phyloP scores from a whole-genome alignment of 1,139 yeast species.

The Yamadazyma membranifaciens region DNA sequence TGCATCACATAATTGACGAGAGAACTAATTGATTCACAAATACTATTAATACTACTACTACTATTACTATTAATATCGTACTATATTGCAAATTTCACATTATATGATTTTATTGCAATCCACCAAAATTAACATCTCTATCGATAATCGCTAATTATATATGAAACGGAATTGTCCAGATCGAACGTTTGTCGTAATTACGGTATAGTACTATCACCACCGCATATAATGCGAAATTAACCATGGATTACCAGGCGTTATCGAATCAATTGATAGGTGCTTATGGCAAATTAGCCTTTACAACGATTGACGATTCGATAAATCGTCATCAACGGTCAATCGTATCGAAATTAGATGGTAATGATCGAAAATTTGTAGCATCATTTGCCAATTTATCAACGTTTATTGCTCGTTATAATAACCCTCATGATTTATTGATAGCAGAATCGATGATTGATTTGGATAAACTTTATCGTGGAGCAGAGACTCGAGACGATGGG shows the following conservation, averaged over 20 bases:
- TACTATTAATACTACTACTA: too few relatives aligned
- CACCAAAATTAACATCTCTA: too few relatives aligned
- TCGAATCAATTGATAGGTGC: constrained; percentile 4
- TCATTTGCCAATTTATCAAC: constrained; percentile 1
- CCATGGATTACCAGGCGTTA: background rate
- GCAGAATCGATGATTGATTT: constrained; percentile 39
- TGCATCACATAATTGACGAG: too few relatives aligned
- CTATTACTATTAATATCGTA: too few relatives aligned
- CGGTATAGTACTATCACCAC: too few relatives aligned
- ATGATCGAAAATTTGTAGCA: constrained; percentile 14
- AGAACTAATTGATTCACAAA: too few relatives aligned
- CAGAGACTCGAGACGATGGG: constrained; percentile 23
- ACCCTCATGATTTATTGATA: constrained; percentile 15
- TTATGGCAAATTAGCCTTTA: constrained; percentile 5
- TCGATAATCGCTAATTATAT: too few relatives aligned
- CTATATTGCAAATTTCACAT: too few relatives aligned
- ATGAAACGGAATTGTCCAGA: too few relatives aligned
- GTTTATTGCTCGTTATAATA: constrained; percentile 6
- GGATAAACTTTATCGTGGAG: constrained; percentile 34
- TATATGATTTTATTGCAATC: too few relatives aligned
- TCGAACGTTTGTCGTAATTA: too few relatives aligned
- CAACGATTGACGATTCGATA: constrained; percentile 1
- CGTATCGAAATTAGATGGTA: background rate
- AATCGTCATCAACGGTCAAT: background rate
- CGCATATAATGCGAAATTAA: constrained; percentile 1